Evolutionary conservation across 1,284 basidiomycete species (phyloP).

Genomic region (Ustilago loliicola): DNA sequence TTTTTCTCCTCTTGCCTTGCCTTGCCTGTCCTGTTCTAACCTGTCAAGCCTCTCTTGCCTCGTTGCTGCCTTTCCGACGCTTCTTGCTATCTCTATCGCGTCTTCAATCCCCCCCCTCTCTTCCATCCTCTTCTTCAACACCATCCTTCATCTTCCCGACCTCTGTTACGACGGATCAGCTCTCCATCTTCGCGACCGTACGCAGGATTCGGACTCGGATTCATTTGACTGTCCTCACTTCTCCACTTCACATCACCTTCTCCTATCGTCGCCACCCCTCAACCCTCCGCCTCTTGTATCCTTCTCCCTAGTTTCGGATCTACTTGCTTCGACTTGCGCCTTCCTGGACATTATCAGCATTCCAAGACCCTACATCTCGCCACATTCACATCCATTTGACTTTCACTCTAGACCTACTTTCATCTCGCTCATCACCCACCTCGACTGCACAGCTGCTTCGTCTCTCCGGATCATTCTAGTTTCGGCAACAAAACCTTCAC

Average conservation of each 20-base stretch:
- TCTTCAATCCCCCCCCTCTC: background rate
- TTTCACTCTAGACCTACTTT: background rate
- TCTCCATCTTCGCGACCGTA: background rate
- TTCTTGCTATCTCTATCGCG: background rate
- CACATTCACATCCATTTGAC: background rate
- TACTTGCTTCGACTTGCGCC: background rate
- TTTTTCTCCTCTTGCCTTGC: background rate
- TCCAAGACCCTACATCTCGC: background rate
- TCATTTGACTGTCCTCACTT: background rate
- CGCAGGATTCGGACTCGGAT: background rate
- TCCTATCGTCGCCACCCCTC: background rate
- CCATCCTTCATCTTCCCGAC: background rate
- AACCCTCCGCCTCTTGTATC: background rate
- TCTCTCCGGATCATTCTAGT: background rate
- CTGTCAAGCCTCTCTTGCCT: background rate
- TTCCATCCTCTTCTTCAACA: background rate
- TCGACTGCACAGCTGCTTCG: conserved; percentile 3
- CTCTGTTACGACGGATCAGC: background rate
- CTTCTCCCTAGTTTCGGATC: background rate
- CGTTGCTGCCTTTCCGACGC: background rate
- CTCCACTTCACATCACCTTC: background rate
- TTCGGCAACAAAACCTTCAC: no score
- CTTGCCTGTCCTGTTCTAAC: background rate
- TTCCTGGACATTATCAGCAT: conserved; percentile 3
- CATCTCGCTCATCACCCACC: conserved; percentile 6